Evolutionary conservation across 23 red algal species (phyloP).

Genomic region (Pyropia haitanensis): DNA sequence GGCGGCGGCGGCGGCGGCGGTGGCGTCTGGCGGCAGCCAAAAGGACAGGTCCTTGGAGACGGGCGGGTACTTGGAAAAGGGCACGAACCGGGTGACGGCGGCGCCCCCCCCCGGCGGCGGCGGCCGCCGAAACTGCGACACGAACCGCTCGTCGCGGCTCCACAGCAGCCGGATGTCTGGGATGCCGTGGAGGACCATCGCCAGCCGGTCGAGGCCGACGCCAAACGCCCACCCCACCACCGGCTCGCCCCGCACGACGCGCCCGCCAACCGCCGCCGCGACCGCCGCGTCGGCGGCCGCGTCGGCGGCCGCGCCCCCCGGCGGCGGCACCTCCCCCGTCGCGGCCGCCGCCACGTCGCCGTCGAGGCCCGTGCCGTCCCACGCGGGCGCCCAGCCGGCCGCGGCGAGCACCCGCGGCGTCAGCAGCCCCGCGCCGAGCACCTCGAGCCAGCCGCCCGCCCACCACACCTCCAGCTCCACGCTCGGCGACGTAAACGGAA

Average conservation of each 20-base stretch:
- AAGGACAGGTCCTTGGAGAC: conserved; percentile 81
- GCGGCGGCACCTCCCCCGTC: too few relatives aligned
- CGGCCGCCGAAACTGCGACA: conserved; percentile 39
- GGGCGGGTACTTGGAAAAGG: conserved; percentile 72
- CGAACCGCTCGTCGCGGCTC: conserved; percentile 74
- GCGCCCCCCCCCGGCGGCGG: not conserved
- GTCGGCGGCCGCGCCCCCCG: too few relatives aligned
- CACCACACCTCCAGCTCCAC: conserved; percentile 95
- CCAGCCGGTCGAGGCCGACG: conserved; percentile 86
- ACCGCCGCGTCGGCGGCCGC: too few relatives aligned
- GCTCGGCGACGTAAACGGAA: conserved; percentile 79
- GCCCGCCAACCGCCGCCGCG: not conserved
- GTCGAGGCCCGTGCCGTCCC: not conserved
- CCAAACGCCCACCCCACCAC: conserved; percentile 94
- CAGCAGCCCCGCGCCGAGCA: conserved; percentile 81
- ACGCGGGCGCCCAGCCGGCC: conserved; percentile 1
- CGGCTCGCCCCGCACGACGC: not conserved
- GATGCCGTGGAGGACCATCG: conserved; percentile 91
- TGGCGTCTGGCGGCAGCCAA: conserved; percentile 34
- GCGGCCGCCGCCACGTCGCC: not conserved
- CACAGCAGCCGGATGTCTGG: conserved; percentile 98
- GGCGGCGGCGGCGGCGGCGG: not conserved
- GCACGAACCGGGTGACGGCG: conserved; percentile 30
- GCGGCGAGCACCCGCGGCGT: conserved; percentile 45
- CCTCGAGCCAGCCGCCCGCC: conserved; percentile 86